Base-by-base conservation (phyloP, 164 flowering plant genomes). In the Annona cherimola region DNA sequence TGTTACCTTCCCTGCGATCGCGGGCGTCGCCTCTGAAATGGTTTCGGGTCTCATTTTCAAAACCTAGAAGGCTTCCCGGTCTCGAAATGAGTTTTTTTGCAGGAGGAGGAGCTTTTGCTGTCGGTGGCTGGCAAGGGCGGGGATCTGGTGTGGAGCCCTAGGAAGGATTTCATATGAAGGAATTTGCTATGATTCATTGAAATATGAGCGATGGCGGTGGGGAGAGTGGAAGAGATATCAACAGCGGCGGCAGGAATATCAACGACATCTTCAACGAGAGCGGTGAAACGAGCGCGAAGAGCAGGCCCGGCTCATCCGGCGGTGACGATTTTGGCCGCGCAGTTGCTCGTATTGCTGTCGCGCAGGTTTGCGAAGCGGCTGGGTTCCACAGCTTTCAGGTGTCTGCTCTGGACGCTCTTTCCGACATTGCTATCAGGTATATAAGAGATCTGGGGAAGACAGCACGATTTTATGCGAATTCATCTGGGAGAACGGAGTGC, bases 201-300 rank as follows among this genome's bases (percentile, higher is more conserved):
- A 89, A 50, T 76, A 90, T 93, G 98, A 91, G 80, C 88, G 77
- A 86, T 89, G 94, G 89, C 65, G 87, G 86, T 73, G 84, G 83
- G 84, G 86, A 86, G 82, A 85, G 67, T 78, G 85, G 80, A 79
- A 67, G 74, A 76, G 81, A 20, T 43, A 70, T 50, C 57, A 16
- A 50, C 57, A 50, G 14, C 57, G 14, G 57, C 57, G 57, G 57
- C 57, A 8, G 9, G 14, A 50, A 6, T 50, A 11, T 5, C 57
- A 7, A 50, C 57, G 14, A 7, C 14, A 42, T 43, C 67, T 35
- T 18, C 40, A 41, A 64, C 44, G 6, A 14, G 2, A 64, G 44
- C 67, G 42, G 14, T 5, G 74, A 65, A n/a, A 65, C 4, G 39
- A 69, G 54, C 41, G 35, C 61, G 19, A 46, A 40, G 68, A 63